Base-by-base conservation (phyloP, 108 stramenopile genomes). In the Nitzschia sp. region DNA sequence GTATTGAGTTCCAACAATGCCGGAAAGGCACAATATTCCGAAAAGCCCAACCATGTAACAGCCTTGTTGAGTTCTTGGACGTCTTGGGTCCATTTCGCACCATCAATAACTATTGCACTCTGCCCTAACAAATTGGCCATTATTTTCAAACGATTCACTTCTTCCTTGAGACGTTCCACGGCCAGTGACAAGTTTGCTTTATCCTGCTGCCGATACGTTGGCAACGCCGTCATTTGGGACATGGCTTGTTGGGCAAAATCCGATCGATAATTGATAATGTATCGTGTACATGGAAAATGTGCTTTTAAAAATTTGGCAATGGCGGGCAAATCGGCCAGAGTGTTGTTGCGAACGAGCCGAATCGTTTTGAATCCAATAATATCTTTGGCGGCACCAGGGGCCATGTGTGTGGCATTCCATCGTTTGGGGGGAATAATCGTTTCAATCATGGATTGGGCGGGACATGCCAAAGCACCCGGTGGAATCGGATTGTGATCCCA, bases 361-460 rank as follows among this genome's bases (percentile, higher is more conserved):
- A 80, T 68, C 29, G 75, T 72, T 45, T 80, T 80, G 64, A 76
- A 64, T 25, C 79, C 79, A 1, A 80, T 6, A 32, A 80, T 80
- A 13, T 31, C 49, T 23, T 42, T 27, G 19, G 27, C 21, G 15
- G 71, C 71, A 5, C 65, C 36, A 5, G 49, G 49, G 21, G 11
- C 19, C 49, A 51, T 21, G 18, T 63, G 24, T 8, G 61, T 45
- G 36, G 5, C 21, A 38, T 63, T 45, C 36, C 38, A 45, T 8
- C 17, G 38, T 45, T 34, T n/a, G 38, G 79, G 75, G 17, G 79
- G 79, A 60, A 70, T 72, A 35, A 80, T 61, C 0, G 71, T 61
- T 24, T 80, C 54, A 33, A 80, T 66, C 29, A 68, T 53, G 19
- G 49, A 36, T 19, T 80, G 75, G 6, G 59, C 23, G 1, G 36